These are phyloP conservation scores for Nidularia pulvinata DNA, from an alignment of 768 basidiomycete genomes.

Conservation along the genomic window DNA sequence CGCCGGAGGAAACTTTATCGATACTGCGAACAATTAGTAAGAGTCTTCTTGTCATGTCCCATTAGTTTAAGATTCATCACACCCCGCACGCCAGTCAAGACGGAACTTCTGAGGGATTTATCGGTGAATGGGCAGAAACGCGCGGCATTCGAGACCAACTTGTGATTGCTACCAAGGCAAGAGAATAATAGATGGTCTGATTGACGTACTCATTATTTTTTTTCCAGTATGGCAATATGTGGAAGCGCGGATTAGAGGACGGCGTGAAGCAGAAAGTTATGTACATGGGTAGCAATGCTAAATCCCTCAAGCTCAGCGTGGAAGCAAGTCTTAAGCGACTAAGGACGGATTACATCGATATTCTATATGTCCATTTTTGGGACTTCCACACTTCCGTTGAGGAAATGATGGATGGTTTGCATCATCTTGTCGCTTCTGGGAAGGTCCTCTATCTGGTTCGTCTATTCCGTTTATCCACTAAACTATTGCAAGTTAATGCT, in stretches of 20 bases:
- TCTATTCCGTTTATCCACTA: constrained; percentile 44
- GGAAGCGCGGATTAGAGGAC: constrained; percentile 17
- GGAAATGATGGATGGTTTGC: constrained; percentile 49
- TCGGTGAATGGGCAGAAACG: constrained; percentile 49
- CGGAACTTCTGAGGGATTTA: constrained; percentile 46
- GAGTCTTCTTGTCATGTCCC: constrained; percentile 7
- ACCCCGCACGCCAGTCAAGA: constrained; percentile 32
- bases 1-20: too few relatives aligned
- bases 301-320: constrained; percentile 40
- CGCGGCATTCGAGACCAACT: constrained; percentile 44
- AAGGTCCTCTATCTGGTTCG: constrained; percentile 59
- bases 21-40: constrained; percentile 29
- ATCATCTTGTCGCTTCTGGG: constrained; percentile 45
- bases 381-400: too few relatives aligned
- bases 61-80: too few relatives aligned
- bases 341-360: too few relatives aligned
- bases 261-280: constrained; percentile 24
- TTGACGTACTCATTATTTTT: background rate
- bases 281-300: constrained; percentile 38
- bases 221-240: constrained; percentile 21
- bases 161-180: constrained; percentile 42
- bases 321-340: too few relatives aligned
- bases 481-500: constrained; percentile 50
- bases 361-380: constrained; percentile 34
- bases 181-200: background rate